Evolutionary conservation across 345 rosid genomes (phyloP).

Genomic region (Aegle marmelos): DNA sequence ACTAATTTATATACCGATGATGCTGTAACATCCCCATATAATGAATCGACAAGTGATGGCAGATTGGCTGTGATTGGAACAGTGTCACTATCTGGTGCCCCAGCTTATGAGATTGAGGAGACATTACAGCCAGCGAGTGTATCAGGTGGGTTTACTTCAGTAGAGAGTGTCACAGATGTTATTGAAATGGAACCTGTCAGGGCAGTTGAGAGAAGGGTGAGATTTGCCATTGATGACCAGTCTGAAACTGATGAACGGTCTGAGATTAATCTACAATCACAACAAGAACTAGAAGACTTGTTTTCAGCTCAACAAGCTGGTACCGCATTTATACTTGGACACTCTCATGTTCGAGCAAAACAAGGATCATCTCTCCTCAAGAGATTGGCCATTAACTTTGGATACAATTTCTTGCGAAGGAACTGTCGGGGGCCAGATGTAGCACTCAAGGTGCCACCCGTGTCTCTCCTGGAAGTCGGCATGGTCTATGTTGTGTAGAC

Average conservation of each 20-base stretch:
- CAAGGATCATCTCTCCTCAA: slow-evolving; percentile 86
- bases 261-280: slow-evolving; percentile 36
- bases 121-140: slow-evolving; percentile 64
- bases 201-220: slow-evolving; percentile 44
- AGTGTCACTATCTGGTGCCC: slow-evolving; percentile 29
- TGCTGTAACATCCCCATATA: slow-evolving; percentile 29
- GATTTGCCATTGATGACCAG: slow-evolving; percentile 63
- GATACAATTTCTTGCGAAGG: slow-evolving; percentile 83
- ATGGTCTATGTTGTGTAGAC: slow-evolving; percentile 84
- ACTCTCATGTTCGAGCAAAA: slow-evolving; percentile 88
- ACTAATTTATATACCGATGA: slow-evolving; percentile 23
- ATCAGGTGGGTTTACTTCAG: slow-evolving; percentile 64
- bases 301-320: slow-evolving; percentile 74
- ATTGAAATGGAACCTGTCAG: slow-evolving; percentile 62
- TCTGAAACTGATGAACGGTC: slow-evolving; percentile 26
- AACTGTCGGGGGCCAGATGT: slow-evolving; percentile 93
- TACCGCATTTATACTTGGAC: slow-evolving; percentile 87
- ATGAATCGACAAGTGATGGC: slow-evolving; percentile 63
- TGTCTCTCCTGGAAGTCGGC: slow-evolving; percentile 86
- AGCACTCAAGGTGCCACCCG: slow-evolving; percentile 89
- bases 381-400: slow-evolving; percentile 70
- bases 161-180: slow-evolving; percentile 59
- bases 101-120: slow-evolving; percentile 62
- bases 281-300: slow-evolving; percentile 70
- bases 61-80: slow-evolving; percentile 80